Evolutionary conservation across 2,329 filamentous ascomycete genomes (phyloP), one percentile per base, ranked within the genome.

Genomic region (Emergomyces orientalis): DNA sequence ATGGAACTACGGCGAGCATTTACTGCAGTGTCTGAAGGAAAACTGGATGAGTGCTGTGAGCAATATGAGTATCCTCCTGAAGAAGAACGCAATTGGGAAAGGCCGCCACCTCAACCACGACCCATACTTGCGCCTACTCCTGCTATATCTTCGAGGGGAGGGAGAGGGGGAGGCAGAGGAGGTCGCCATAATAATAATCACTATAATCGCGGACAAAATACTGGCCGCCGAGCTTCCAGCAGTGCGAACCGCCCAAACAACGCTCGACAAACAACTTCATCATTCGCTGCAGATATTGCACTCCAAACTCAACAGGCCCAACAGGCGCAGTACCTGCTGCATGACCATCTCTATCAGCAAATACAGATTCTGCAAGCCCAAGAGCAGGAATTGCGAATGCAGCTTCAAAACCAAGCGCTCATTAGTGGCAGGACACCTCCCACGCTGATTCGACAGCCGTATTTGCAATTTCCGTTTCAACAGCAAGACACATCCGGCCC

Each of bases 1-100:
- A 76, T 91, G 67, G 94, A 99, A 76, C 80, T 99, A 59, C 86
- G 94, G 65, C 84, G 91, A 67, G 94, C 94, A 0, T 97, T 96
- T 72, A 88, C 91, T 63, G 77, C 91, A 62, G 84, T 97, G 22
- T 86, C 89, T 1, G 84, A 89, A 60, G 89, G 86, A 27, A 90
- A 94, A 69, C 81, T 99, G 54, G 84, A 86, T 4, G 87, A 91
- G 70, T 92, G 88, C 72, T 97, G 92, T 74, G 90, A 95, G 73
- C 85, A 93, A 72, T 99, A 88, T 71, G 86, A 89, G 63, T 97
- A 89, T 69, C 94, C 94, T 3, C 88, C 90, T 62, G 90, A 95
- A 72, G 91, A 95, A 70, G 80, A 82, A 65, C 75, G 75, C 30
- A 75, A 78, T 34, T 86, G 84, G 74, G 82, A 85, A 70, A 80